These are phyloP conservation scores for Tripidium arundinaceum DNA, from an alignment of 202 grass and related monocot species.

Conservation along the genomic window DNA sequence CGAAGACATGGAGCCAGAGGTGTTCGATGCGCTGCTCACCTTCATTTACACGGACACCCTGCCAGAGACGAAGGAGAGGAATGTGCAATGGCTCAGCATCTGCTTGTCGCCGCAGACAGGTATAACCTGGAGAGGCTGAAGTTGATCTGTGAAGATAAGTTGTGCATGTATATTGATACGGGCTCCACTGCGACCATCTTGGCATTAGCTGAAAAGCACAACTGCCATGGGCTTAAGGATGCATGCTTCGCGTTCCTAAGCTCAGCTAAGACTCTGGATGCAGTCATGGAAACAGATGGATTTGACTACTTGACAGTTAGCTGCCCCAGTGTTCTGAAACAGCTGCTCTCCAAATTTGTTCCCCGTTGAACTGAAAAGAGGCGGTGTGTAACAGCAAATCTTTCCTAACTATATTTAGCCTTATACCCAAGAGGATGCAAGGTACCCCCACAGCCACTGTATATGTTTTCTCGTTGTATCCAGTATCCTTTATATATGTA, in stretches of 20 bases:
- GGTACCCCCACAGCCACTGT: background rate
- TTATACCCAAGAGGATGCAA: background rate
- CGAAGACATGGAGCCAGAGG: background rate
- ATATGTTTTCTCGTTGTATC: background rate
- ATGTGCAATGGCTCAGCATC: background rate
- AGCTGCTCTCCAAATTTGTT: background rate
- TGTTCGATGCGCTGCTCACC: background rate
- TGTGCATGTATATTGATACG: background rate
- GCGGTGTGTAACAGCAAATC: background rate
- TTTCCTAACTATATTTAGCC: background rate
- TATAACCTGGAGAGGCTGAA: background rate
- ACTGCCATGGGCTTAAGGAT: background rate
- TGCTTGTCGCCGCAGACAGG: constrained; percentile 12
- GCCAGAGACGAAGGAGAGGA: background rate
- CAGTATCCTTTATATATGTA: background rate
- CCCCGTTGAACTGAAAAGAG: background rate
- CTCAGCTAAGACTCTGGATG: background rate
- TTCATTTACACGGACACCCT: background rate
- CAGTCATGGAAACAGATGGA: background rate
- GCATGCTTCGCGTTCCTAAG: background rate
- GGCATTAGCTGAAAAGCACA: background rate
- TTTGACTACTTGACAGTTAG: background rate
- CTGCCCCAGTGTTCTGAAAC: background rate
- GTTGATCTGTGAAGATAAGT: background rate
- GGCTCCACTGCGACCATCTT: background rate